Evolutionary conservation across 1,284 basidiomycete genomes (phyloP).

Genomic region (Ustilago xerochloae): DNA sequence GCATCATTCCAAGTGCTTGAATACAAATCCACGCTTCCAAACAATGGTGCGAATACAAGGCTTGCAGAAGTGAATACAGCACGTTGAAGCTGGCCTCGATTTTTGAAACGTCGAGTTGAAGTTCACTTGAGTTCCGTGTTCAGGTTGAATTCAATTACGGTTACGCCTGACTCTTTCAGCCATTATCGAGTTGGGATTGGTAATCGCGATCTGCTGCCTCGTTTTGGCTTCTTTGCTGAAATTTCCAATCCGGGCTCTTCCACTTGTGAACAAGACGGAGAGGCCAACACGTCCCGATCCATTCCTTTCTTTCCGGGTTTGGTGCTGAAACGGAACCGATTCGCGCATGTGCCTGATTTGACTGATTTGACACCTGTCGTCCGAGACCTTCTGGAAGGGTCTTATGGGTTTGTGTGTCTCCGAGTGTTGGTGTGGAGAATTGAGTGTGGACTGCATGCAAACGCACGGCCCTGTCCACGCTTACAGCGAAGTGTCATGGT

Average conservation of each 20-base stretch:
- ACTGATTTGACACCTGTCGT: conserved; percentile 6
- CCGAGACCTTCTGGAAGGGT: conserved; percentile 26
- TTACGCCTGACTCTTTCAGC: neutral
- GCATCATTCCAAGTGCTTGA: conserved; percentile 1
- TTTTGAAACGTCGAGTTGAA: neutral
- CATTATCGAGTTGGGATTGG: conserved; percentile 12
- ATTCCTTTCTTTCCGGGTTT: conserved; percentile 10
- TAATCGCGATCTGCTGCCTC: conserved; percentile 27
- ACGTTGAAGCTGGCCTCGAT: neutral
- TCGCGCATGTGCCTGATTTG: neutral
- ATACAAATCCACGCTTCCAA: neutral
- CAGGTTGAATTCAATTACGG: neutral
- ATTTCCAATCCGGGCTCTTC: conserved; percentile 16
- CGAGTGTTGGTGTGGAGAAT: neutral
- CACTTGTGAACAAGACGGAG: too few species aligned
- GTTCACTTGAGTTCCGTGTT: too few species aligned
- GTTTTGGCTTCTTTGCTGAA: neutral
- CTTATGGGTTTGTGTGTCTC: neutral
- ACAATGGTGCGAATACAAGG: neutral
- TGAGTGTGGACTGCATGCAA: conserved; percentile 2
- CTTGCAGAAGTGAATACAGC: neutral
- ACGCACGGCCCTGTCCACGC: conserved; percentile 25
- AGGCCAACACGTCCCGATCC: conserved; percentile 20
- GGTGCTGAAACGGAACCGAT: conserved; percentile 19
- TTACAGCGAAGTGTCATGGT: conserved; percentile 2